Conservation (phyloP, 2,329 filamentous ascomycete genomes). For the Nemania sp. region DNA sequence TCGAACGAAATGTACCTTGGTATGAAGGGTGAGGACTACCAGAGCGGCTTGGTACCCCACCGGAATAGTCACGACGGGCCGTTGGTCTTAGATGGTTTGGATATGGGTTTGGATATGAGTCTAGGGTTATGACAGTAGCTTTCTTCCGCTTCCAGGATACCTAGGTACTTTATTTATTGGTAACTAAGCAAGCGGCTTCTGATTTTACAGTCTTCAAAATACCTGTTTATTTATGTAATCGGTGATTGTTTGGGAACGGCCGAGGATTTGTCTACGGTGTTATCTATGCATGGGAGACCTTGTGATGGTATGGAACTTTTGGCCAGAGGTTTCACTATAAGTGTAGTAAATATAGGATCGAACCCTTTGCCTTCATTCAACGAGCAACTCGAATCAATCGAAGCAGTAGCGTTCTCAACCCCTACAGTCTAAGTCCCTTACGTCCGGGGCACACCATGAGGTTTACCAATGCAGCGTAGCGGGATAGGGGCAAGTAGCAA, state of each 20-base stretch:
- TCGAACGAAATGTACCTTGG: constrained; percentile 61
- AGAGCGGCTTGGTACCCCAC: constrained; percentile 41
- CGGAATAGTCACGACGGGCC: constrained; percentile 45
- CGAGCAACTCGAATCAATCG: neutral
- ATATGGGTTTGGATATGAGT: constrained; percentile 44
- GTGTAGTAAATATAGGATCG: constrained; percentile 16
- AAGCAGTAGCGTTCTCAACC: neutral
- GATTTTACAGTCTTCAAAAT: constrained; percentile 11
- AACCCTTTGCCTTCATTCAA: neutral
- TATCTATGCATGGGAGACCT: neutral
- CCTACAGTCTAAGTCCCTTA: neutral
- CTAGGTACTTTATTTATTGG: constrained; percentile 4
- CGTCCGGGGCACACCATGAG: neutral
- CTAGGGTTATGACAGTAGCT: constrained; percentile 42
- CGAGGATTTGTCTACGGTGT: constrained; percentile 21
- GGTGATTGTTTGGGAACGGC: constrained; percentile 6
- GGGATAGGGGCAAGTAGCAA: neutral
- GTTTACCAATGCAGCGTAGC: neutral
- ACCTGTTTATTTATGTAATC: constrained; percentile 7
- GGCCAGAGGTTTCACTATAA: constrained; percentile 17
- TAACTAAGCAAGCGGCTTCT: constrained; percentile 10
- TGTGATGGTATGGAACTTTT: neutral
- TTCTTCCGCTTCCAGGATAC: neutral
- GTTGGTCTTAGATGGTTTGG: constrained; percentile 44
- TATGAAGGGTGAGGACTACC: constrained; percentile 56